These are phyloP conservation scores for Aspergillus bombycis DNA, from an alignment of 2,329 filamentous ascomycete species.

Conservation along the genomic window DNA sequence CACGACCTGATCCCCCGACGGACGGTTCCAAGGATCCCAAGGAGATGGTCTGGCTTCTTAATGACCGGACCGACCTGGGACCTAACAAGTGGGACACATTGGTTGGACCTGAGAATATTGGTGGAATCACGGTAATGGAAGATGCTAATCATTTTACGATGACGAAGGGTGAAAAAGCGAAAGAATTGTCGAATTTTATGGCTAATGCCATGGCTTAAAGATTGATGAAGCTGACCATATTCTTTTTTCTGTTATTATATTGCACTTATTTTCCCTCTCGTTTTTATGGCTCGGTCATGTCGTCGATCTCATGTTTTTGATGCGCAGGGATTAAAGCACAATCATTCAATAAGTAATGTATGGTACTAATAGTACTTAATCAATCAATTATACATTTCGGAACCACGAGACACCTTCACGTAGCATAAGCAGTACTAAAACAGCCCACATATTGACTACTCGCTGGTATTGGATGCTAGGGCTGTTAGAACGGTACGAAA, in stretches of 20 bases:
- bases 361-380: not conserved
- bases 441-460: not conserved
- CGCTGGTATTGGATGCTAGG: not conserved
- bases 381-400: not conserved
- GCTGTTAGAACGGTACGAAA: not conserved
- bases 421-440: not conserved
- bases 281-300: not conserved
- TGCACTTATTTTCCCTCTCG: conserved; percentile 7
- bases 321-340: not conserved
- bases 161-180: conserved; percentile 30
- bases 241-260: conserved; percentile 4
- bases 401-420: not conserved
- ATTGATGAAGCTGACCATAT: not conserved
- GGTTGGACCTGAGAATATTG: conserved; percentile 42
- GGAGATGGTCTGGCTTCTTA: conserved; percentile 54
- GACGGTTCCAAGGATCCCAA: conserved; percentile 47
- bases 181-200: conserved; percentile 35
- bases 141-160: conserved; percentile 40
- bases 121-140: conserved; percentile 36
- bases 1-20: conserved; percentile 42
- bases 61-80: conserved; percentile 52
- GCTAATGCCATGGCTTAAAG: conserved; percentile 27
- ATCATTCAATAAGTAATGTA: not conserved
- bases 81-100: conserved; percentile 53
- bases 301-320: not conserved